Conservation (phyloP, 2,329 filamentous ascomycete species). For the Talaromyces sp. region DNA sequence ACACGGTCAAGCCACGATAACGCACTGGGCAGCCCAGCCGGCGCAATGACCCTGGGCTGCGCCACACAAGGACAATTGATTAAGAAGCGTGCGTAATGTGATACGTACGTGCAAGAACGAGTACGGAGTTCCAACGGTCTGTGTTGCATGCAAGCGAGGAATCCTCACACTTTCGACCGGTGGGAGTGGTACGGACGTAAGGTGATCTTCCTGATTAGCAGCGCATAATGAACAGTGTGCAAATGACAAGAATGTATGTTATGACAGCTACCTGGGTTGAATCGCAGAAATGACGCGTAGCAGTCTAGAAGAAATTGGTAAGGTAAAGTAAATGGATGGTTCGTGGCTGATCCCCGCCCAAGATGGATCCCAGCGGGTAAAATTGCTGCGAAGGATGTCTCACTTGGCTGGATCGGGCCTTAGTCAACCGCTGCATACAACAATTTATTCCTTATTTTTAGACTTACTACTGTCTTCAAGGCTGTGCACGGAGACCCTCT, state of each 20-base stretch:
- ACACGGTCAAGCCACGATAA: neutral
- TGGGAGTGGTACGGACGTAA: neutral
- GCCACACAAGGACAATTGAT: neutral
- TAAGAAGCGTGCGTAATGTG: neutral
- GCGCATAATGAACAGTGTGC: neutral
- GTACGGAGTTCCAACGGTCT: neutral
- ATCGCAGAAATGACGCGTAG: neutral
- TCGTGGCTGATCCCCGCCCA: conserved; percentile 5
- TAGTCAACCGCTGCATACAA: neutral
- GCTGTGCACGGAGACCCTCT: neutral
- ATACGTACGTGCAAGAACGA: neutral
- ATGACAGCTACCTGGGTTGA: no score
- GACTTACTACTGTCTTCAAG: neutral
- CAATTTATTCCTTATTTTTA: neutral
- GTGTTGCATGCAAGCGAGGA: neutral
- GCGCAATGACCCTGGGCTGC: neutral
- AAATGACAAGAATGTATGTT: neutral
- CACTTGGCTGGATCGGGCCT: neutral
- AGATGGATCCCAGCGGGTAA: conserved; percentile 1
- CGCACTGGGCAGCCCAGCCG: neutral
- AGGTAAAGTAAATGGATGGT: no score
- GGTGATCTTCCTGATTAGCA: neutral
- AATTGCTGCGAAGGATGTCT: neutral
- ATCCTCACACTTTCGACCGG: no score
- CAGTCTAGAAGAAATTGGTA: neutral